phyloP scores from a whole-genome alignment of 768 basidiomycete genomes.

The Hypsizygus marmoreus region DNA sequence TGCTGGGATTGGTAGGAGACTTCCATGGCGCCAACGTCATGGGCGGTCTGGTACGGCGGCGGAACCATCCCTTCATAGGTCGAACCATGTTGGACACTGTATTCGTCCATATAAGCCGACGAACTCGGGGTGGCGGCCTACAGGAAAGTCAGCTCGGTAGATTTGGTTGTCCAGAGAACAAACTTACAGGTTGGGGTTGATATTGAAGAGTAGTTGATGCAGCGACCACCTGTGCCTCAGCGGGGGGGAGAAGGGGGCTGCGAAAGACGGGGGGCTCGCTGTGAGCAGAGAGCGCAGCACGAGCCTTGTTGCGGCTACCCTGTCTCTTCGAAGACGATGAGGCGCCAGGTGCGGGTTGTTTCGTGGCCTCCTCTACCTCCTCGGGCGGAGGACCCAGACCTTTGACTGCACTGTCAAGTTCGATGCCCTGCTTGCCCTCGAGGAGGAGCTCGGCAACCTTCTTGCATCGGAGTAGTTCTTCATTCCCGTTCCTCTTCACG shows the following conservation, averaged over 20 bases:
- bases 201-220: conserved; percentile 1
- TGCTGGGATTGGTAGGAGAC: too few relatives aligned
- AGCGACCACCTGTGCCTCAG: neutral
- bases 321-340: conserved; percentile 5
- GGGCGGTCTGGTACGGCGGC: too few relatives aligned
- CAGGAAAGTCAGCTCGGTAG: neutral
- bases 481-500: conserved; percentile 49
- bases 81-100: too few relatives aligned
- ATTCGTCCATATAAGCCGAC: neutral
- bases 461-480: conserved; percentile 51
- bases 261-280: conserved; percentile 25
- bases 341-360: conserved; percentile 10
- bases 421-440: conserved; percentile 50
- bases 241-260: conserved; percentile 31
- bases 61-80: too few relatives aligned
- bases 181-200: conserved; percentile 5
- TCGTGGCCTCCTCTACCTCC: conserved; percentile 5
- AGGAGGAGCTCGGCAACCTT: conserved; percentile 52
- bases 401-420: conserved; percentile 47
- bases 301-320: too few relatives aligned
- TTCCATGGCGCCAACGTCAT: too few relatives aligned
- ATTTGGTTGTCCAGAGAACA: neutral
- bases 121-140: neutral
- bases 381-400: conserved; percentile 24
- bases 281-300: neutral